Base-by-base conservation (phyloP, 495 filamentous ascomycete species). In the Penicillium herquei region DNA sequence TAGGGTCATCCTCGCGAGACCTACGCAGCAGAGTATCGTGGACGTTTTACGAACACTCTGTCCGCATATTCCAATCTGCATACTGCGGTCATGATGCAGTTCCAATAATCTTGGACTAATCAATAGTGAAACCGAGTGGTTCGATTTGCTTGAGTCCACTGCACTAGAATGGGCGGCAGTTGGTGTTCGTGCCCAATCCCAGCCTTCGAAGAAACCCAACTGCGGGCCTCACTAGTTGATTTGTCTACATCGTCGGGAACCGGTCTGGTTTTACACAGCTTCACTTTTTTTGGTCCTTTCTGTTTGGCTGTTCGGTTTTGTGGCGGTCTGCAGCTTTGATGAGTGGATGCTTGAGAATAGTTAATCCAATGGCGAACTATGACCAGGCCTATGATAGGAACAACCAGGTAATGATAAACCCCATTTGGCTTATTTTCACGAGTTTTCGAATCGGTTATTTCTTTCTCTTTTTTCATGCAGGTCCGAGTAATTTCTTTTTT, bases 171-270 rank as follows among this genome's bases (percentile, higher is more conserved):
- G 41, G 44, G 35, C 30, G 52, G 37, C 49, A 42, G 48, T 43
- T 7, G 31, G 5, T 14, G 45, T 66, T 61, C 39, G 59, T 66
- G 63, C 63, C 63, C 63, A 64, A 66, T 66, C 60, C 59, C 58
- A 60, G 57, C 57, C 61, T 61, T 21, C 42, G 30, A 30, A 51
- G 47, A 37, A 61, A 57, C 61, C 63, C 55, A 66, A 61, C 42
- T 51, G 55, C 49, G 46, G 56, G 57, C 57, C 61, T 61, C 46
- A 54, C 51, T 52, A 42, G 53, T 46, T 57, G 47, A 45, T 52
- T 61, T 64, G 51, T 26, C 48, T 49, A 42, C 39, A 37, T 26
- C 9, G 34, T 56, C 30, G 42, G 39, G 26, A 45, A 49, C 48
- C 39, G 51, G 4, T 51, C 26, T n/a, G 39, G 33, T 52, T 50